Evolutionary conservation across 192 early-diverging fungal genomes (phyloP), one percentile per base, ranked within the genome.

Genomic region (Linnemannia exigua): DNA sequence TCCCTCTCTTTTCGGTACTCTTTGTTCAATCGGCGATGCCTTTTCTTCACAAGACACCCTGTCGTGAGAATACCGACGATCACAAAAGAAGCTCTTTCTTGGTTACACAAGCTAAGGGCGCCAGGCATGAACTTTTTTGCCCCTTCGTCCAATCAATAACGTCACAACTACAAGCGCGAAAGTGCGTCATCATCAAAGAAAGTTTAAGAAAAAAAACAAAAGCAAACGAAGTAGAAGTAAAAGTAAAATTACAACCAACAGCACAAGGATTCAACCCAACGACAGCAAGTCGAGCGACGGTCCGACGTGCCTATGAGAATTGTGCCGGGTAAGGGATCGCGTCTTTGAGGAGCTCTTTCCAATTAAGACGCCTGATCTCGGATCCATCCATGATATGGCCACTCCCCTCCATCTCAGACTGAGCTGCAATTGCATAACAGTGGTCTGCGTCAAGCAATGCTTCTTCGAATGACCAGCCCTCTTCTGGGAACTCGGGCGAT

Each of bases 401-500:
- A 36, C 11, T 25, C 6, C 61, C 74, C n/a, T 54, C 68, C 77
- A 79, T 77, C 22, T 79, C 70, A 31, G 84, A 48, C 67, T 80
- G 84, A 3, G 70, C 78, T 20, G 84, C 84, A 51, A 86, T 74
- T 5, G 84, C 84, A 35, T 86, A 86, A 33, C 84, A 86, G 31
- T 86, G 84, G 2, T 77, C 70, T 11, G 71, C 20, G 38, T 86
- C 84, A 35, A 86, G 41, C 22, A 86, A 44, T 3, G 63, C 84
- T 37, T 86, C 84, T 31, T 86, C 84, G 50, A 86, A 80, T 15
- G 74, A 54, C 84, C 84, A 86, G 3, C 74, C 79, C 19, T 86
- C 75, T 36, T 69, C 37, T 35, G 77, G 78, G 33, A 86, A 70
- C 3, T 80, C 78, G n/a, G 70, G 28, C 36, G 76, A 52, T 22